Evolutionary conservation across 345 rosid species (phyloP), one percentile per base, ranked within the genome.

Genomic region (Lagerstroemia speciosa): DNA sequence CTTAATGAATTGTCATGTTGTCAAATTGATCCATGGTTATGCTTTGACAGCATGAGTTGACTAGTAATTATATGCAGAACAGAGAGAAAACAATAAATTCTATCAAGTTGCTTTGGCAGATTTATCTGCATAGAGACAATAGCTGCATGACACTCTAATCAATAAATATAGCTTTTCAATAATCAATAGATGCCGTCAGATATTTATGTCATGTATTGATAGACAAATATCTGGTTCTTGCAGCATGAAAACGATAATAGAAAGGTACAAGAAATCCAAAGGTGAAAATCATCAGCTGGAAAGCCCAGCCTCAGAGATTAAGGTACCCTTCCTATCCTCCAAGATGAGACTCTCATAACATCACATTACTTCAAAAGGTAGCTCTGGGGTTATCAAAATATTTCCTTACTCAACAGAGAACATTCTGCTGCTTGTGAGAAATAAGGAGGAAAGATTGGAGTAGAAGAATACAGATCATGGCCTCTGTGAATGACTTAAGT

Each of bases 241-340:
- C 87, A 91, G 97, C 81, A 85, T 88, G 88, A 83, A 80, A 73
- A 75, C 86, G 33, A 72, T 82, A 64, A 78, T 87, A 38, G 97
- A 91, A 48, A 78, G 88, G 69, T 91, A 85, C 75, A 85, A 72
- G 79, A 82, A 68, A 70, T 67, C 72, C 73, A 91, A 85, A 83
- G 85, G 81, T 65, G 95, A 83, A 57, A 82, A 80, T 29, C 84
- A 82, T 66, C 91, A 84, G 67, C 43, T 79, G 67, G 57, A 72
- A 69, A 84, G 78, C 79, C 86, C 88, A n/a, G 62, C 80, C 72
- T 82, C 89, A 45, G 92, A 88, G 79, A 80, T 78, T 71, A 85
- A 91, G 90, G 97, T 88, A 88, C 24, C n/a, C 36, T 62, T 48
- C 24, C 3, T 43, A 12, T 52, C 37, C 29, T 45, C 14, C 5